A percentile compares a stretch with the other conserved stretches of the same genome.
phyloP scores from a whole-genome alignment of 2,329 filamentous ascomycete species.

The Herpotrichia juniperi region DNA sequence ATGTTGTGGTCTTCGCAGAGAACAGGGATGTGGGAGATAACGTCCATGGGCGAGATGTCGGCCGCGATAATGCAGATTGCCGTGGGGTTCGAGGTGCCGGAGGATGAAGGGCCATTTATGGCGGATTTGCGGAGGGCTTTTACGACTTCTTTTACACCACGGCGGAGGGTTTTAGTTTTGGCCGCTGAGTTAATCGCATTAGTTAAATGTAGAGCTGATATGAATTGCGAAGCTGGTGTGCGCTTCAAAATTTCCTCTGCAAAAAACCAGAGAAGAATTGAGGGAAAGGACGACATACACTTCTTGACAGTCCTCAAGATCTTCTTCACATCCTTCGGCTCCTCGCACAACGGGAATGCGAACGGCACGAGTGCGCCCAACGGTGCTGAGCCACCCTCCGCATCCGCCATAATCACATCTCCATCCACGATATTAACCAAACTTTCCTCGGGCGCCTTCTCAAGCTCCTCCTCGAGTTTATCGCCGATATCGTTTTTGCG shows the following conservation, averaged over 20 bases:
- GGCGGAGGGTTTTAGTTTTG: conserved; percentile 93
- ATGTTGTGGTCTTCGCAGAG: conserved; percentile 98
- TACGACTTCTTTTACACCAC: conserved; percentile 98
- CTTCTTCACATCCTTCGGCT: conserved; percentile 70
- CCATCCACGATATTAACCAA: conserved; percentile 50
- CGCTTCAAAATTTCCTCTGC: not conserved
- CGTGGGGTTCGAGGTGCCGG: conserved; percentile 61
- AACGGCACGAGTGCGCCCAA: conserved; percentile 75
- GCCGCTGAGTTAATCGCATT: conserved; percentile 68
- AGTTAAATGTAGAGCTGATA: conserved; percentile 8
- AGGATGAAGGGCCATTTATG: conserved; percentile 67
- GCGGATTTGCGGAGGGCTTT: conserved; percentile 94
- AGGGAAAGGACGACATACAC: conserved; percentile 47
- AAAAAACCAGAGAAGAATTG: not conserved
- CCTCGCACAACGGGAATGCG: conserved; percentile 78
- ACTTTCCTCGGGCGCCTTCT: conserved; percentile 65
- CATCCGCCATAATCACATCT: conserved; percentile 46
- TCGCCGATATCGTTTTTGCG: conserved; percentile 64
- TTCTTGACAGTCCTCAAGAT: conserved; percentile 70
- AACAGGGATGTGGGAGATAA: conserved; percentile 96
- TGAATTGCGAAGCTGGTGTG: not conserved
- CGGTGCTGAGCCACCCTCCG: conserved; percentile 53
- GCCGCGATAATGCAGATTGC: conserved; percentile 89
- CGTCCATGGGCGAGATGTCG: conserved; percentile 98
- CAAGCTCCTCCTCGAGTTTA: conserved; percentile 61